Evolutionary conservation across 164 flowering plant genomes (phyloP).

Genomic region (Kalanchoe fedtschenkoi): DNA sequence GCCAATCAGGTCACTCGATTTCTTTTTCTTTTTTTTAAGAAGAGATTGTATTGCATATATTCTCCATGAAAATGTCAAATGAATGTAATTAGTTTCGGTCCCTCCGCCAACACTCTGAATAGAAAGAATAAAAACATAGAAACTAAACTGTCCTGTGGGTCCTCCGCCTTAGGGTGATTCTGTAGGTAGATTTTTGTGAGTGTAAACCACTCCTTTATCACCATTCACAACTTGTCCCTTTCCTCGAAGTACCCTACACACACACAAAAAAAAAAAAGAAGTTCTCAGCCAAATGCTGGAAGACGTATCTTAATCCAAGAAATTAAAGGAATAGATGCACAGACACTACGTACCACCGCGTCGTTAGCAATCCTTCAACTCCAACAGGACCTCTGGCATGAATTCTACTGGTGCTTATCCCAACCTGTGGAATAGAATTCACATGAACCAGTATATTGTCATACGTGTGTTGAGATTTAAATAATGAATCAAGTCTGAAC

Average conservation of each 20-base stretch:
- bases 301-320: background rate
- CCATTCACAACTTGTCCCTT: slow-evolving; percentile 89
- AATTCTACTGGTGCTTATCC: slow-evolving; percentile 90
- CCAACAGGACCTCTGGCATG: slow-evolving; percentile 99
- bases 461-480: background rate
- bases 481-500: background rate
- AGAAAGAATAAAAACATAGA: too few species aligned
- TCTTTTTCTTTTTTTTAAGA: too few species aligned
- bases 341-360: slow-evolving; percentile 52
- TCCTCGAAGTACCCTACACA: slow-evolving; percentile 79
- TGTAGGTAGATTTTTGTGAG: slow-evolving; percentile 52
- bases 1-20: too few species aligned
- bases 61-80: too few species aligned
- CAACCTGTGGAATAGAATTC: slow-evolving; percentile 47
- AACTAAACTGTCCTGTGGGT: too few species aligned
- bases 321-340: background rate
- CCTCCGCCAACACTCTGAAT: too few species aligned
- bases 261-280: background rate
- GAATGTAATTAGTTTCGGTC: too few species aligned
- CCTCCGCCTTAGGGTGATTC: too few species aligned
- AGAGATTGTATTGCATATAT: too few species aligned
- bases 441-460: slow-evolving; percentile 3
- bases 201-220: slow-evolving; percentile 66
- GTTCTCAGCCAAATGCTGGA: background rate
- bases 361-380: slow-evolving; percentile 89